Conservation (phyloP, 1,284 basidiomycete species). For the Pisolithus thermaeus region DNA sequence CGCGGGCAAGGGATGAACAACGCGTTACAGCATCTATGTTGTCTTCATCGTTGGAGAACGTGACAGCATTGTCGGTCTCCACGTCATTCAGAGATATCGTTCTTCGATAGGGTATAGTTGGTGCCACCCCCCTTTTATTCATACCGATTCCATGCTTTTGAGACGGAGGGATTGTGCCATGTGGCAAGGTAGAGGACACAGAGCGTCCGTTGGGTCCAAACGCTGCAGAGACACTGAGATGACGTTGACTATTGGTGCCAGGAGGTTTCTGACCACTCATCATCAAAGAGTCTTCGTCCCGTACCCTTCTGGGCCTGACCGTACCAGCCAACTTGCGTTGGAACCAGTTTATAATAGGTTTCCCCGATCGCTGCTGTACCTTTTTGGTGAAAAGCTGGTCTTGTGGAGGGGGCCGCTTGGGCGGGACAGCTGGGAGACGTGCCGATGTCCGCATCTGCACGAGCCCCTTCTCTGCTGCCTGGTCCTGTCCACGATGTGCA, state of each 20-base stretch:
- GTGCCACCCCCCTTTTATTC: conserved; percentile 31
- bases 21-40: conserved; percentile 37
- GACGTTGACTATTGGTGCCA: conserved; percentile 12
- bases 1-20: conserved; percentile 52
- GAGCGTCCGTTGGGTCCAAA: conserved; percentile 24
- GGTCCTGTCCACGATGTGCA: conserved; percentile 1
- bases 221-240: conserved; percentile 11
- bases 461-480: conserved; percentile 13
- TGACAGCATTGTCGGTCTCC: conserved; percentile 31
- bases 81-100: conserved; percentile 60
- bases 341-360: conserved; percentile 90
- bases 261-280: conserved; percentile 12
- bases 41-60: conserved; percentile 35
- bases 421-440: conserved; percentile 16
- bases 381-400: conserved; percentile 46
- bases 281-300: conserved; percentile 26
- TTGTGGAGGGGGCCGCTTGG: conserved; percentile 24
- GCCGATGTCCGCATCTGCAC: conserved; percentile 14
- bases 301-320: conserved; percentile 43
- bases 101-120: conserved; percentile 38
- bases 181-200: conserved; percentile 27
- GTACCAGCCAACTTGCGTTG: conserved; percentile 78
- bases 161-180: conserved; percentile 11
- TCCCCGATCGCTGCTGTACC: conserved; percentile 58
- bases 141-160: conserved; percentile 21